phyloP scores from a whole-genome alignment of 345 rosid species.

The Bruguiera sexangula region DNA sequence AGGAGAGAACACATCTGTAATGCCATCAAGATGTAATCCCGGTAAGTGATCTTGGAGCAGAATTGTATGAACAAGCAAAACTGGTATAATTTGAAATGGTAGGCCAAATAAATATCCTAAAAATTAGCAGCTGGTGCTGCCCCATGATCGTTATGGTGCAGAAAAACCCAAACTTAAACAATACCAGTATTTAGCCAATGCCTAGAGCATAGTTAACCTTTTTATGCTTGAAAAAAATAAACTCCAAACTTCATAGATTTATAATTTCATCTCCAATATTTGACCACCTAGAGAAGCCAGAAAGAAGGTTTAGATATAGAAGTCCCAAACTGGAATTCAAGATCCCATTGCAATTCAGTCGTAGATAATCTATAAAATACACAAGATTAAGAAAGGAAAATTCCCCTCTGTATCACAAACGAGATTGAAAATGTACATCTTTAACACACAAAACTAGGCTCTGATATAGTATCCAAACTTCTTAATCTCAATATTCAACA shows the following conservation, averaged over 20 bases:
- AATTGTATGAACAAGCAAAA: no score
- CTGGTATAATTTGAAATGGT: no score
- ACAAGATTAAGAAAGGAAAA: not conserved
- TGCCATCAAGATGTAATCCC: not conserved
- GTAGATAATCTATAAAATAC: not conserved
- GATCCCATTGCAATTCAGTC: slow-evolving; percentile 10
- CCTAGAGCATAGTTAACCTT: no score
- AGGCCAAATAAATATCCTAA: no score
- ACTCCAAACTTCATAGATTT: not conserved
- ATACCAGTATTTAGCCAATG: no score
- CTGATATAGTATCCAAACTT: slow-evolving; percentile 14
- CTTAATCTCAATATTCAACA: slow-evolving; percentile 1
- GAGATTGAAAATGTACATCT: not conserved
- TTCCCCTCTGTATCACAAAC: not conserved
- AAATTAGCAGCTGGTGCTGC: no score
- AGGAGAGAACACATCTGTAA: slow-evolving; percentile 29
- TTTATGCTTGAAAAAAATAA: no score
- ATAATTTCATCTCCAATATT: not conserved
- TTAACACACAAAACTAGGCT: not conserved
- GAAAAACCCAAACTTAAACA: no score
- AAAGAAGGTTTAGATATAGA: not conserved
- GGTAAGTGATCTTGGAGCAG: no score
- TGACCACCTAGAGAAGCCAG: not conserved
- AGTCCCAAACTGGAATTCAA: slow-evolving; percentile 8
- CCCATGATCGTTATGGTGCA: no score